Base-by-base conservation (phyloP, 129 eudicot genomes). In the Scalesia atractyloides region DNA sequence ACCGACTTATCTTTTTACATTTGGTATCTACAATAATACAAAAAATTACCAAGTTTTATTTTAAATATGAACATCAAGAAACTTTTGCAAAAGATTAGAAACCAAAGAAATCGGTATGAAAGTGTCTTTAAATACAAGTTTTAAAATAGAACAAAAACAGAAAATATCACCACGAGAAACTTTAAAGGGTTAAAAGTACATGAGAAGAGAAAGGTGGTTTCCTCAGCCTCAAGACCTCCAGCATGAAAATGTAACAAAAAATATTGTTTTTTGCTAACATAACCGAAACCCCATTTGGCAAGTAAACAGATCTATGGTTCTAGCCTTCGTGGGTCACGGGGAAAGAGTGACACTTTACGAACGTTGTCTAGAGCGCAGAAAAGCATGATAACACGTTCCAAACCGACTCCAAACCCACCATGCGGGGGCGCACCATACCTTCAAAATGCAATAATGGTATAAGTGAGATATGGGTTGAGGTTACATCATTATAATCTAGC, bases 361-460 rank as follows among this genome's bases (percentile, higher is more conserved):
- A 90, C 83, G 84, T 90, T 85, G 83, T 85, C 83, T 5, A 87
- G 91, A 13, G 72, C 87, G 46, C 93, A 85, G 75, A 84, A 90
- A 16, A 90, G 90, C 96, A 90, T 90, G 64, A 85, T 91, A 67
- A 90, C 91, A 5, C 94, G 88, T 74, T 90, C 94, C 66, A 85
- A 83, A 26, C 91, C 96, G 18, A 85, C 93, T 48, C 96, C 94
- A 77, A 90, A 90, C 24, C 96, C 94, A 64, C 96, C 94, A 66
- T 87, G 93, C 1, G 88, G 91, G 4, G 86, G 90, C 9, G 86
- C 89, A 34, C 96, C 94, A 64, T 82, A 90, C 90, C 96, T 89
- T 60, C 66, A 60, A 60, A 30, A 60, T 33, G 44, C 20, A 60
- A 16, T 39, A 60, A 60, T 30, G 12, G 14, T 60, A 33, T 60